Percentiles rank a stretch among this genome's conserved stretches.
Evolutionary conservation across 495 filamentous ascomycete species (phyloP).

Genomic region (Penicillium salamii): DNA sequence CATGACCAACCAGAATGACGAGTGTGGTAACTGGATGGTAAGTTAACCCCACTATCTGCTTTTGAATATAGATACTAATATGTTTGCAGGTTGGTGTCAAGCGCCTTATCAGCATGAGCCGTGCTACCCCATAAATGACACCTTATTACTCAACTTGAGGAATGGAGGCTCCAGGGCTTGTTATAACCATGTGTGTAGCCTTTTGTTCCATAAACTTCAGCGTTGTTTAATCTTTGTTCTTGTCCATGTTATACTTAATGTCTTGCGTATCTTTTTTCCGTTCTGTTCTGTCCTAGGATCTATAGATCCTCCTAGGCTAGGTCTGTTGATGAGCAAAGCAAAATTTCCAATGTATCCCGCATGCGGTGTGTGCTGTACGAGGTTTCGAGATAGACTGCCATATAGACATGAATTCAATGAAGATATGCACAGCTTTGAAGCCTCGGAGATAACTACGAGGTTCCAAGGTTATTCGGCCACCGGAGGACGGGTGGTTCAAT

Average conservation of each 20-base stretch:
- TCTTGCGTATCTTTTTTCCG: conserved; percentile 16
- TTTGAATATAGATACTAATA: conserved; percentile 7
- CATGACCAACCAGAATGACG: conserved; percentile 74
- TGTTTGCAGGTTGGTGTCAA: conserved; percentile 76
- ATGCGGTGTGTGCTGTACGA: not conserved
- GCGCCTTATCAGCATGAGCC: conserved; percentile 87
- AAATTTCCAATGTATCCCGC: conserved; percentile 8
- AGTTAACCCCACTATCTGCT: conserved; percentile 31
- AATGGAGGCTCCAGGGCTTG: conserved; percentile 2
- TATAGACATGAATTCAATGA: conserved; percentile 15
- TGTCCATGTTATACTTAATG: conserved; percentile 31
- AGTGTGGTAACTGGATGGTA: conserved; percentile 97
- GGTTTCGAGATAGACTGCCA: conserved; percentile 9
- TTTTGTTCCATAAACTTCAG: conserved; percentile 10
- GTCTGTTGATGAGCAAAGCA: conserved; percentile 21
- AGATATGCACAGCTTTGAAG: not conserved
- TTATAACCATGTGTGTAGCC: conserved; percentile 9
- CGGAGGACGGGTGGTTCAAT: too few relatives aligned
- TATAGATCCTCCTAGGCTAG: not conserved
- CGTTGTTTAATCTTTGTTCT: conserved; percentile 7
- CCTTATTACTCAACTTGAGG: not conserved
- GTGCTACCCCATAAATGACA: conserved; percentile 58
- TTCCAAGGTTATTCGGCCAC: not conserved
- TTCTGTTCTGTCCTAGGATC: conserved; percentile 9
- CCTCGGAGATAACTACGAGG: too few relatives aligned